phyloP scores from a whole-genome alignment of 1,139 yeast species.

The Zygoascus hellenicus region DNA sequence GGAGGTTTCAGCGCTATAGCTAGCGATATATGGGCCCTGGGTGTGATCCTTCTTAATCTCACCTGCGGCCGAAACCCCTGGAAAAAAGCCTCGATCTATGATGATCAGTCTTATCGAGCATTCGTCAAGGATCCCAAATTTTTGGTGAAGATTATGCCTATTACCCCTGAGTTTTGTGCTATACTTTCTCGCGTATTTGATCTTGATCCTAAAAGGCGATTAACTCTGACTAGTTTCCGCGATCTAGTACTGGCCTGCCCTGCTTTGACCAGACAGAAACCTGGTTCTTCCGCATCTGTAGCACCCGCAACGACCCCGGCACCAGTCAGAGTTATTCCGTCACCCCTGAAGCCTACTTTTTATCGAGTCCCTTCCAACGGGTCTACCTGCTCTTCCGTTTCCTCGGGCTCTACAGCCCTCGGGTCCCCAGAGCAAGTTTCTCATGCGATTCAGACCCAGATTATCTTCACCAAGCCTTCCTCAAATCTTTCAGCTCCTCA shows the following conservation, averaged over 20 bases:
- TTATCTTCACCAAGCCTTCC: neutral
- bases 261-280: slow-evolving; percentile 4
- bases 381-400: neutral
- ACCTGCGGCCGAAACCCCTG: slow-evolving; percentile 87
- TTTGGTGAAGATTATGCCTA: slow-evolving; percentile 59
- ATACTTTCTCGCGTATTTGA: slow-evolving; percentile 52
- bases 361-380: slow-evolving; percentile 1
- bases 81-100: slow-evolving; percentile 66
- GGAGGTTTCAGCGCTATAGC: slow-evolving; percentile 46
- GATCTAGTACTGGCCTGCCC: slow-evolving; percentile 22
- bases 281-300: neutral
- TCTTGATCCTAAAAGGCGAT: slow-evolving; percentile 60
- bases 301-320: no score
- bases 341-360: neutral
- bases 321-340: neutral
- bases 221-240: slow-evolving; percentile 44
- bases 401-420: slow-evolving; percentile 2
- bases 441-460: neutral
- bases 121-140: slow-evolving; percentile 47
- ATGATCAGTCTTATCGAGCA: slow-evolving; percentile 51
- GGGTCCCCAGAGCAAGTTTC: neutral
- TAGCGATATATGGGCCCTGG: slow-evolving; percentile 87
- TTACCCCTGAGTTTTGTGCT: slow-evolving; percentile 53
- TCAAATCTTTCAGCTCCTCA: neutral
- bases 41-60: slow-evolving; percentile 71